Percentiles rank a stretch among this genome's conserved stretches.
Evolutionary conservation across 2,329 filamentous ascomycete species (phyloP).

Genomic region (Trichophyton equinum): DNA sequence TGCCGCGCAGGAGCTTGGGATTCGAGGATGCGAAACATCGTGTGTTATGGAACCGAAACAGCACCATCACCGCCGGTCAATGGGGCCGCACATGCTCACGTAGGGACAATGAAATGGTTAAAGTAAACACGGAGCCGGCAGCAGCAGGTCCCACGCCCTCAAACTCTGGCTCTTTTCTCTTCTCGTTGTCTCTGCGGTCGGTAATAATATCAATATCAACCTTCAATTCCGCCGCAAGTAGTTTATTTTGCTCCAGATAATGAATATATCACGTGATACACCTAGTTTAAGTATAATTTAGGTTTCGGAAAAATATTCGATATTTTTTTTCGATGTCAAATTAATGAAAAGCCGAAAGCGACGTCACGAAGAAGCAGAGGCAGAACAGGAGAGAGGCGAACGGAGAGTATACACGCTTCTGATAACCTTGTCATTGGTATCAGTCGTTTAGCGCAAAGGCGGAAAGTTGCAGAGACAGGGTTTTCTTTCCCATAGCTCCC

Average conservation of each 20-base stretch:
- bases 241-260: neutral
- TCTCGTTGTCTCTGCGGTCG: neutral
- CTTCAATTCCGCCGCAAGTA: neutral
- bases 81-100: neutral
- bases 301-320: constrained; percentile 3
- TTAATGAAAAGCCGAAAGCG: neutral
- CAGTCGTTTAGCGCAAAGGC: neutral
- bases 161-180: neutral
- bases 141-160: neutral
- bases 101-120: neutral
- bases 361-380: neutral
- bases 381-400: neutral
- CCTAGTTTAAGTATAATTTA: neutral
- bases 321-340: neutral
- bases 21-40: constrained; percentile 48
- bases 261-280: neutral
- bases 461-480: neutral
- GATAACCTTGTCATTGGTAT: neutral
- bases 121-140: neutral
- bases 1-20: constrained; percentile 81
- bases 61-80: constrained; percentile 29
- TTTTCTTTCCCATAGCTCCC: neutral
- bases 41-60: constrained; percentile 22
- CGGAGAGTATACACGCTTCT: neutral
- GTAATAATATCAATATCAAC: neutral